Evolutionary conservation across 371 early-diverging fungal genomes (phyloP), one percentile per base, ranked within the genome.

Genomic region (Mortierella sp.): DNA sequence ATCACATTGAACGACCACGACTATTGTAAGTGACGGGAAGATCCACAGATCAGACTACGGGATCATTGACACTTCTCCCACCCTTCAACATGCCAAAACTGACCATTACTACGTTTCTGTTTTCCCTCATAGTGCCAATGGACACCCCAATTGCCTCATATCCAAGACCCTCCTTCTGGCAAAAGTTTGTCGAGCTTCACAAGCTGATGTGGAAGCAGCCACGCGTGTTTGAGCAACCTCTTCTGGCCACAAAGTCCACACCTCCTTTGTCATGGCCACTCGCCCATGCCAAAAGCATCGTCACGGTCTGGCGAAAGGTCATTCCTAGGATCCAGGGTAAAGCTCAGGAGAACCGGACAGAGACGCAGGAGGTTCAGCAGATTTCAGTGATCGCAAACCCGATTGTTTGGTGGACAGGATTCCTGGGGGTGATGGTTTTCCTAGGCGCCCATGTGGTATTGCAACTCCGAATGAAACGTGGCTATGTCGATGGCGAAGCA

Each of bases 1-100:
- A 57, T 71, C 45, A 60, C 65, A n/a, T 50, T 65, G 58, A 71
- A 71, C 54, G 54, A 65, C 21, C 65, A 71, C 25, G 72, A 71
- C 49, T 56, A 60, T 39, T 49, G 72, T 65, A 71, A 40, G 61
- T 56, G n/a, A n/a, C n/a, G n/a, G n/a, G n/a, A n/a, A n/a, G n/a
- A n/a, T n/a, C n/a, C n/a, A n/a, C n/a, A n/a, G n/a, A n/a, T n/a
- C n/a, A n/a, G n/a, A n/a, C n/a, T n/a, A n/a, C n/a, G n/a, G n/a
- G n/a, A n/a, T n/a, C n/a, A n/a, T n/a, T n/a, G n/a, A n/a, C n/a
- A n/a, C n/a, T n/a, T n/a, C n/a, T n/a, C n/a, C n/a, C n/a, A n/a
- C n/a, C n/a, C n/a, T n/a, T n/a, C n/a, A n/a, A n/a, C n/a, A n/a
- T n/a, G n/a, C n/a, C n/a, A n/a, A n/a, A n/a, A n/a, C n/a, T n/a